phyloP scores from a whole-genome alignment of 1,284 basidiomycete genomes.

The Cutaneotrichosporon spelunceum region DNA sequence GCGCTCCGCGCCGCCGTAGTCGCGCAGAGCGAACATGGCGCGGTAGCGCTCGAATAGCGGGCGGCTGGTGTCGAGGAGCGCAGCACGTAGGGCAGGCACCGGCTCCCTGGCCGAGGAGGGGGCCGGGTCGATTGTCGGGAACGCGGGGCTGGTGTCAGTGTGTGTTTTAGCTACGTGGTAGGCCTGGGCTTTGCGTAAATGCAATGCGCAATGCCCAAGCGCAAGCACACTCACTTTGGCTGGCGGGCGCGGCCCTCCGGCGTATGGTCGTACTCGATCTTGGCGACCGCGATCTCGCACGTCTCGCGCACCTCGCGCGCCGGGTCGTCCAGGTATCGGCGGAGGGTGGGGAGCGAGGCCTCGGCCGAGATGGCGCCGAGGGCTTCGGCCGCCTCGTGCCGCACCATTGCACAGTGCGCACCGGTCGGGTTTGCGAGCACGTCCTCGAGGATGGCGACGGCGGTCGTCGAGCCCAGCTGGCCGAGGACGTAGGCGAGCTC shows the following conservation, averaged over 20 bases:
- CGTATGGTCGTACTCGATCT: constrained; percentile 85
- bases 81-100: constrained; percentile 58
- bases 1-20: constrained; percentile 64
- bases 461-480: constrained; percentile 73
- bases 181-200: not conserved
- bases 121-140: constrained; percentile 88
- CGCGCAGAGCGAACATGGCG: constrained; percentile 96
- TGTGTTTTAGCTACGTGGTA: not conserved
- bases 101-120: constrained; percentile 56
- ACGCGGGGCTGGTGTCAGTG: constrained; percentile 59
- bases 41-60: constrained; percentile 92
- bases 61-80: constrained; percentile 65
- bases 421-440: constrained; percentile 66
- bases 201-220: too few relatives aligned
- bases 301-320: constrained; percentile 88
- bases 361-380: constrained; percentile 86
- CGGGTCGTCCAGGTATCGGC: constrained; percentile 68
- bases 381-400: constrained; percentile 98
- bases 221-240: constrained; percentile 49
- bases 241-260: constrained; percentile 50
- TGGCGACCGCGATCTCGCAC: constrained; percentile 92
- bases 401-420: constrained; percentile 73
- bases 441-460: constrained; percentile 72
- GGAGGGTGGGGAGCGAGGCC: constrained; percentile 66
- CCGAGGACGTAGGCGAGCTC: constrained; percentile 97